These are phyloP conservation scores for Brassica hybrid DNA, from an alignment of 441 rosid species.

Conservation along the genomic window DNA sequence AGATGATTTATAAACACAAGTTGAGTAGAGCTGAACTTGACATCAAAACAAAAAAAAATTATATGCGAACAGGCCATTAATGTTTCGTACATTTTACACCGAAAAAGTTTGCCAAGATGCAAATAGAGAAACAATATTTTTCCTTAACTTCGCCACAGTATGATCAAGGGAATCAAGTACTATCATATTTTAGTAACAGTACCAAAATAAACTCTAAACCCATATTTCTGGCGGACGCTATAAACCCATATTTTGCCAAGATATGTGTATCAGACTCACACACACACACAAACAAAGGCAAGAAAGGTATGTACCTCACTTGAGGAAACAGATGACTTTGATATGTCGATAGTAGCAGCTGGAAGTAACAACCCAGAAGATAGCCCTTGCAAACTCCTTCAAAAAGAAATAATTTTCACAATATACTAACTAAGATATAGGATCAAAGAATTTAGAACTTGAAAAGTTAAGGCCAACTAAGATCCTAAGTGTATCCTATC, in stretches of 20 bases:
- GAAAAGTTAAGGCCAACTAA: slow-evolving; percentile 9
- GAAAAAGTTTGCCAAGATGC: slow-evolving; percentile 21
- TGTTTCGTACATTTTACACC: not conserved
- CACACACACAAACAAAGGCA: slow-evolving; percentile 22
- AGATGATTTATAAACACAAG: not conserved
- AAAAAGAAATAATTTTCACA: slow-evolving; percentile 41
- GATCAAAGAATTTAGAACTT: slow-evolving; percentile 26
- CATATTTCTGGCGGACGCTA: slow-evolving; percentile 10
- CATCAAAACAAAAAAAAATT: slow-evolving; percentile 14
- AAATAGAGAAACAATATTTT: not conserved
- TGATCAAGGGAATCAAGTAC: slow-evolving; percentile 15
- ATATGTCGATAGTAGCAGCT: slow-evolving; percentile 50
- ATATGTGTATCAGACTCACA: slow-evolving; percentile 19
- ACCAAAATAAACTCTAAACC: slow-evolving; percentile 24
- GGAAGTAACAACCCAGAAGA: slow-evolving; percentile 52
- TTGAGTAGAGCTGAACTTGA: slow-evolving; percentile 14
- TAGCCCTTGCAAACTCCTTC: slow-evolving; percentile 90
- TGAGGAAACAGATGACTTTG: slow-evolving; percentile 45
- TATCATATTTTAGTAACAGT: slow-evolving; percentile 7
- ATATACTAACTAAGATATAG: slow-evolving; percentile 14
- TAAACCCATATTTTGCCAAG: slow-evolving; percentile 6
- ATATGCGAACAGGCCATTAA: not conserved
- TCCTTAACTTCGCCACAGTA: slow-evolving; percentile 1
- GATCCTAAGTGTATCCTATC: not conserved
- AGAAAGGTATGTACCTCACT: slow-evolving; percentile 51